Conservation (phyloP, 75 land plant species). For the Adiantum capillusveneris region DNA sequence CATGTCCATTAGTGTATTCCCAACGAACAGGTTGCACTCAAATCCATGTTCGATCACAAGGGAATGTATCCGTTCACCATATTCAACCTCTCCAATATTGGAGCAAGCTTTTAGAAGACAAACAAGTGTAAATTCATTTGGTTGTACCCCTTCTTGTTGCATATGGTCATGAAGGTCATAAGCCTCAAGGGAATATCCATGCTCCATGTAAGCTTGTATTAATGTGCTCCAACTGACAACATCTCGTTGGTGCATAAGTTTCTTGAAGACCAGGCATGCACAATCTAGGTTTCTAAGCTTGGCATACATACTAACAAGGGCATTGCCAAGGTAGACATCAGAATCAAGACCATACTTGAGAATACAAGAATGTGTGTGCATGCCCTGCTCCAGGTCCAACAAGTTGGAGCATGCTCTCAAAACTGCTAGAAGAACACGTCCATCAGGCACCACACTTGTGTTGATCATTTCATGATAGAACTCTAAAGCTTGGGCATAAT, state of each 20-base stretch:
- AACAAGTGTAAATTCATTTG: conserved; percentile 30
- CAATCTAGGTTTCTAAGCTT: conserved; percentile 31
- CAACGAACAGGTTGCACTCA: conserved; percentile 22
- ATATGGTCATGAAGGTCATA: conserved; percentile 23
- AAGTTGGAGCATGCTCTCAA: conserved; percentile 18
- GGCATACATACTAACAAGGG: conserved; percentile 50
- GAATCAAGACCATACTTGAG: not conserved
- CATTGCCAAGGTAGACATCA: conserved; percentile 16
- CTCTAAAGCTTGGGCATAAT: too few species aligned
- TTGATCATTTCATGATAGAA: too few species aligned
- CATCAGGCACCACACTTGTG: conserved; percentile 4
- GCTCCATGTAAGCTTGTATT: conserved; percentile 36
- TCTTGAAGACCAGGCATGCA: conserved; percentile 36
- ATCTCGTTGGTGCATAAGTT: conserved; percentile 37
- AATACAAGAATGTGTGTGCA: conserved; percentile 6
- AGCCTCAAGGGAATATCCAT: conserved; percentile 20
- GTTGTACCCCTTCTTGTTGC: conserved; percentile 19
- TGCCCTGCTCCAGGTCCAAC: conserved; percentile 13
- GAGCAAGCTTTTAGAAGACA: conserved; percentile 33
- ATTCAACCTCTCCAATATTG: conserved; percentile 3
- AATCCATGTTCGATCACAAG: conserved; percentile 22
- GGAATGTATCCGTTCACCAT: conserved; percentile 29
- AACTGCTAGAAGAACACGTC: conserved; percentile 7
- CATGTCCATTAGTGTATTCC: conserved; percentile 40
- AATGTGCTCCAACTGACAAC: conserved; percentile 48